These are phyloP conservation scores for Saccharomycopsis sp. DNA, from an alignment of 805 yeast genomes.

Conservation along the genomic window DNA sequence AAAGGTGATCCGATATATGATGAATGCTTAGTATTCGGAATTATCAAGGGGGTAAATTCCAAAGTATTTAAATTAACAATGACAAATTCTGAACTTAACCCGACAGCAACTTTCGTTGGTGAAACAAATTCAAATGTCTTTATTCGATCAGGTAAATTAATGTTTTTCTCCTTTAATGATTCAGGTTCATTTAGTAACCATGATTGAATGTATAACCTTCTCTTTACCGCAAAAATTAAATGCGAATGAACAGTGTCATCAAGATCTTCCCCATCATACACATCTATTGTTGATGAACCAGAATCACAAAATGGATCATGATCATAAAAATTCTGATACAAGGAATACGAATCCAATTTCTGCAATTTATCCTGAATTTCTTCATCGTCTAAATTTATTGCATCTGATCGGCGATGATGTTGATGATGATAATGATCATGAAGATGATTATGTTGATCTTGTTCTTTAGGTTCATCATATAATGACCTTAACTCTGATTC, in stretches of 20 bases:
- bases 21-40: conserved; percentile 5
- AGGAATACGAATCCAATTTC: conserved; percentile 15
- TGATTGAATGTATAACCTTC: conserved; percentile 9
- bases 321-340: conserved; percentile 17
- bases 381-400: conserved; percentile 5
- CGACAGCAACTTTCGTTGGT: conserved; percentile 10
- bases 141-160: conserved; percentile 11
- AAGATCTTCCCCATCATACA: background rate
- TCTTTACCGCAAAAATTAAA: conserved; percentile 13
- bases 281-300: background rate
- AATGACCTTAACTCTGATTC: conserved; percentile 6
- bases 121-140: conserved; percentile 17
- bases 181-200: conserved; percentile 6
- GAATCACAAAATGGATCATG: conserved; percentile 16
- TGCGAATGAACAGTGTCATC: conserved; percentile 12
- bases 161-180: background rate
- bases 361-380: conserved; percentile 11
- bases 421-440: too few species aligned
- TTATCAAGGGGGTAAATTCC: conserved; percentile 6
- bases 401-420: background rate
- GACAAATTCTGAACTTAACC: conserved; percentile 13
- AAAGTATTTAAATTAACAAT: conserved; percentile 10
- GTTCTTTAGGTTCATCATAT: conserved; percentile 6
- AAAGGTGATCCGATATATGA: conserved; percentile 13
- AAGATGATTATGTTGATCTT: background rate